A percentile compares a stretch with the other conserved stretches of the same genome.
phyloP scores from a whole-genome alignment of 2,329 filamentous ascomycete genomes.

The Fusarium sp. region DNA sequence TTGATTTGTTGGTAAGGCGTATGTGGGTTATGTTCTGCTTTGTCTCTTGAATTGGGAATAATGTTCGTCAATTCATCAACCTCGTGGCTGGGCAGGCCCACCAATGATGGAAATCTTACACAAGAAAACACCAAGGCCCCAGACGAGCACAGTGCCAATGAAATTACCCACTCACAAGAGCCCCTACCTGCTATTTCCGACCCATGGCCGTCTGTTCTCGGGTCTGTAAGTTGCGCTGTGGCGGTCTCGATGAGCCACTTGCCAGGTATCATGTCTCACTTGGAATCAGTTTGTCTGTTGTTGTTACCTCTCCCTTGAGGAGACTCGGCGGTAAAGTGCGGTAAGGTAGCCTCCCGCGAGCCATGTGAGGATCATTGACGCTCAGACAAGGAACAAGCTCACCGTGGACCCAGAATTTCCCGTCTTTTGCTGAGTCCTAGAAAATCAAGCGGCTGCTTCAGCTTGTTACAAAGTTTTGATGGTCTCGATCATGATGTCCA shows the following conservation, averaged over 20 bases:
- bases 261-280: conserved; percentile 43
- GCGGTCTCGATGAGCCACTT: conserved; percentile 43
- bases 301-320: conserved; percentile 35
- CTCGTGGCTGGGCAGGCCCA: conserved; percentile 37
- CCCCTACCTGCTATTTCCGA: conserved; percentile 25
- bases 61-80: conserved; percentile 10
- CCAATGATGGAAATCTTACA: conserved; percentile 35
- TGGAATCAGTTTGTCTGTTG: conserved; percentile 28
- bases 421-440: conserved; percentile 27
- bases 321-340: conserved; percentile 32
- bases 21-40: conserved; percentile 13
- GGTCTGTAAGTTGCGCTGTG: conserved; percentile 41
- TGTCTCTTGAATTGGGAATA: conserved; percentile 10
- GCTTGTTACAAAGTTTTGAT: conserved; percentile 35
- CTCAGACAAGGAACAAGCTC: conserved; percentile 19
- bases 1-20: conserved; percentile 19
- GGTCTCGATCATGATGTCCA: conserved; percentile 22
- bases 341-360: conserved; percentile 17
- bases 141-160: conserved; percentile 40
- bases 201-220: conserved; percentile 33
- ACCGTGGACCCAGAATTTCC: conserved; percentile 19
- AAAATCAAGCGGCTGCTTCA: conserved; percentile 29
- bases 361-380: conserved; percentile 23
- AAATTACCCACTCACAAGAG: conserved; percentile 21
- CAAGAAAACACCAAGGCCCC: conserved; percentile 31